Conservation (phyloP, 345 rosid species). For the Toxicodendron radicans region DNA sequence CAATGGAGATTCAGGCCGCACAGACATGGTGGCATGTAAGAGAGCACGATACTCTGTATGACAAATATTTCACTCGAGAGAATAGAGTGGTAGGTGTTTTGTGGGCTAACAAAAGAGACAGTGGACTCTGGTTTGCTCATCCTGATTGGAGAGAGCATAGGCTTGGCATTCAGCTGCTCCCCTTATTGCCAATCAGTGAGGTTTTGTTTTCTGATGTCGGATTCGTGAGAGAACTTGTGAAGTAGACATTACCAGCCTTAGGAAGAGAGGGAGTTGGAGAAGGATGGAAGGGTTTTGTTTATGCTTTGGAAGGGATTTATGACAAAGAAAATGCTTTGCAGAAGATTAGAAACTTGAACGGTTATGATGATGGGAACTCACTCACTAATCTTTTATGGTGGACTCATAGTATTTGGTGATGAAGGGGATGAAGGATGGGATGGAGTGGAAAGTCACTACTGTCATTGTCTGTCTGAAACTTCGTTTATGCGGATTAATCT, state of each 20-base stretch:
- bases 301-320: conserved; percentile 73
- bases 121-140: conserved; percentile 91
- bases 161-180: conserved; percentile 85
- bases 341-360: conserved; percentile 57
- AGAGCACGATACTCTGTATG: conserved; percentile 57
- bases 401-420: conserved; percentile 70
- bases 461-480: conserved; percentile 35
- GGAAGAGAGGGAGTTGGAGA: conserved; percentile 71
- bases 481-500: background rate
- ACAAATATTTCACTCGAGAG: conserved; percentile 60
- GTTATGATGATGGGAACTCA: conserved; percentile 77
- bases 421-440: conserved; percentile 35
- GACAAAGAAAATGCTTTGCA: conserved; percentile 63
- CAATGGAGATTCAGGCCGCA: conserved; percentile 88
- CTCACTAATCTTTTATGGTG: conserved; percentile 85
- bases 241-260: conserved; percentile 75
- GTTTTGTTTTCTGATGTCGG: conserved; percentile 64
- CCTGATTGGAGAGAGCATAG: conserved; percentile 76
- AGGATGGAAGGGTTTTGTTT: conserved; percentile 93
- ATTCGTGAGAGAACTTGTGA: conserved; percentile 66
- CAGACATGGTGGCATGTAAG: conserved; percentile 92
- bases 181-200: conserved; percentile 67
- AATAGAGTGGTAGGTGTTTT: conserved; percentile 82
- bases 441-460: conserved; percentile 65
- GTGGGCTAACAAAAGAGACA: conserved; percentile 92